These are phyloP conservation scores for Pestalotiopsis sp. DNA, from an alignment of 2,329 filamentous ascomycete species.

Conservation along the genomic window DNA sequence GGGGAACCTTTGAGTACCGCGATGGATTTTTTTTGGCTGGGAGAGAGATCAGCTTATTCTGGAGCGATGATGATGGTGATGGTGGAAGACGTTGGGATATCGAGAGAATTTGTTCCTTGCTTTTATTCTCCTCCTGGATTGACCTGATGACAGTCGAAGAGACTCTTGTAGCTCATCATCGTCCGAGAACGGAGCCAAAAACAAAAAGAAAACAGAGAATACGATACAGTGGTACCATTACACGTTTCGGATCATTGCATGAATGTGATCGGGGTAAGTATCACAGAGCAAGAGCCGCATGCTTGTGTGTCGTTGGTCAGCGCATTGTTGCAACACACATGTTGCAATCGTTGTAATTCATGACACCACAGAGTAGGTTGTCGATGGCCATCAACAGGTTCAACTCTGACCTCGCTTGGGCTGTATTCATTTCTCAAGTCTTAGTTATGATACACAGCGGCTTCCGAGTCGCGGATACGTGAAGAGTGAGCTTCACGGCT, in stretches of 20 bases:
- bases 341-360: background rate
- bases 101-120: background rate
- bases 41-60: background rate
- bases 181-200: background rate
- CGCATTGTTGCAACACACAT: background rate
- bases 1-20: no score
- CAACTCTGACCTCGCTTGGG: background rate
- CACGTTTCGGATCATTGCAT: background rate
- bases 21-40: background rate
- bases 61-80: background rate
- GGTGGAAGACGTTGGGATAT: background rate
- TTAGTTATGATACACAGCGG: background rate
- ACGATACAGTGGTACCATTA: background rate
- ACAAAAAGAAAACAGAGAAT: background rate
- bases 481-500: background rate
- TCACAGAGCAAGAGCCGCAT: background rate
- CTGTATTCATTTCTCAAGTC: background rate
- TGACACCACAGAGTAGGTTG: background rate
- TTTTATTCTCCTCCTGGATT: background rate
- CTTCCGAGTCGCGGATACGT: background rate
- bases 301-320: background rate
- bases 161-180: background rate
- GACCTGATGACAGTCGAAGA: no score
- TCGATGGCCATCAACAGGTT: background rate
- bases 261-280: background rate